These are phyloP conservation scores for Neofusicoccum parvum DNA, from an alignment of 2,329 filamentous ascomycete genomes.

Conservation along the genomic window DNA sequence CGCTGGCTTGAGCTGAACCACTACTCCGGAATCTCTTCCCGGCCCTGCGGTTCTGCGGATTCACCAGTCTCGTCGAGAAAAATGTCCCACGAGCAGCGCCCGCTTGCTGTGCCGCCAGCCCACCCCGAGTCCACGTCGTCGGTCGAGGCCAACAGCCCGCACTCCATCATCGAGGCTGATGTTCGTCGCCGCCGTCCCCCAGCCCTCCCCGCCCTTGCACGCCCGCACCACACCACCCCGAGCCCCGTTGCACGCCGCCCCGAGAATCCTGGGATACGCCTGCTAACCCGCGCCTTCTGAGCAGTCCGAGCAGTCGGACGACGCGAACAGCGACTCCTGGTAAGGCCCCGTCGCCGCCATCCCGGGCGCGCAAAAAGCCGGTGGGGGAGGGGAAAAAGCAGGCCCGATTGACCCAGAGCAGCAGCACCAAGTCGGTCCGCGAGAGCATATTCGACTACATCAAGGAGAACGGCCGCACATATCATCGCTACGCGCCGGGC, in stretches of 20 bases:
- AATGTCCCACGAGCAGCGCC: constrained; percentile 20
- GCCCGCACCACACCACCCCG: constrained; percentile 9
- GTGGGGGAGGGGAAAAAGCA: neutral
- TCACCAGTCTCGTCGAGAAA: constrained; percentile 10
- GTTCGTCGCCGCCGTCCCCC: constrained; percentile 1
- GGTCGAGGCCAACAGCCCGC: constrained; percentile 11
- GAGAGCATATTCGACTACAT: constrained; percentile 43
- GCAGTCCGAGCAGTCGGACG: constrained; percentile 18
- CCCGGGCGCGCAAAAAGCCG: neutral
- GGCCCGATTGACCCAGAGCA: constrained; percentile 7
- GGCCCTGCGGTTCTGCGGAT: constrained; percentile 13
- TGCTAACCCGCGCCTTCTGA: neutral
- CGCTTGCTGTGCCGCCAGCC: constrained; percentile 3
- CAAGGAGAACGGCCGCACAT: constrained; percentile 44
- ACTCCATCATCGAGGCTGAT: constrained; percentile 20
- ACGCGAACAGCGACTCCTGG: neutral
- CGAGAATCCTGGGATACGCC: constrained; percentile 5
- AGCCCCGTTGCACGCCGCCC: constrained; percentile 15
- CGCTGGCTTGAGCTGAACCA: constrained; percentile 11
- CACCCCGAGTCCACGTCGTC: constrained; percentile 4
- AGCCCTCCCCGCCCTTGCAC: constrained; percentile 8
- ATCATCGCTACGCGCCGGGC: constrained; percentile 43
- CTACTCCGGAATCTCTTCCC: constrained; percentile 19
- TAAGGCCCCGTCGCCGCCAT: neutral
- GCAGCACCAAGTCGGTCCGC: constrained; percentile 37